These are phyloP conservation scores for Talaromyces rugulosus DNA, from an alignment of 2,329 filamentous ascomycete genomes.

Conservation along the genomic window DNA sequence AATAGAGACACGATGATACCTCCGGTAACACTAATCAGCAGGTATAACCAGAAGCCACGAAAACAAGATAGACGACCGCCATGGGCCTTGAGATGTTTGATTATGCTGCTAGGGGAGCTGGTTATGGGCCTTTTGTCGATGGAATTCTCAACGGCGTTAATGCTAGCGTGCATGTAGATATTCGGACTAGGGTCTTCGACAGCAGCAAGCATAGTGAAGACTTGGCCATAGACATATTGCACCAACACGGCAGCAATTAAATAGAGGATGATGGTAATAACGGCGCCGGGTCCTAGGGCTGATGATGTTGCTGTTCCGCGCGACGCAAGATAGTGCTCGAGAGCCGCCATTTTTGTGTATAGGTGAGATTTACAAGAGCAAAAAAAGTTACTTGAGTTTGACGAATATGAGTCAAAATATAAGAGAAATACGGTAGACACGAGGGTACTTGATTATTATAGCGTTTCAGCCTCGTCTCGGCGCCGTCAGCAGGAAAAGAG, in stretches of 20 bases:
- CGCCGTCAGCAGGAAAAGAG: not conserved
- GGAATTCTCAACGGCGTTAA: constrained; percentile 29
- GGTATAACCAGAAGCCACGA: constrained; percentile 59
- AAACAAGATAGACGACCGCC: constrained; percentile 64
- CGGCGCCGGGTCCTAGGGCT: not conserved
- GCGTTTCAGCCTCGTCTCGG: not conserved
- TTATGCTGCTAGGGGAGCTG: constrained; percentile 53
- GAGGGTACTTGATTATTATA: not conserved
- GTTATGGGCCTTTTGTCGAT: constrained; percentile 55
- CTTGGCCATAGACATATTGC: constrained; percentile 56
- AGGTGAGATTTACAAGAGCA: not conserved
- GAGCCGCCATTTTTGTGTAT: not conserved
- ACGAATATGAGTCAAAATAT: not conserved
- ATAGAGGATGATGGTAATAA: not conserved
- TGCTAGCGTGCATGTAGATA: constrained; percentile 46
- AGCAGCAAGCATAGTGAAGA: constrained; percentile 60
- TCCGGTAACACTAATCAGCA: constrained; percentile 46
- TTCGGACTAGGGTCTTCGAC: constrained; percentile 58
- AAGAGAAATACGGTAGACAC: not conserved
- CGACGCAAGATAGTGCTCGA: not conserved
- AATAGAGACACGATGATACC: constrained; percentile 39
- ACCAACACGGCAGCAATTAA: constrained; percentile 17
- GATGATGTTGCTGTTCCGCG: not conserved
- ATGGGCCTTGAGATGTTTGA: constrained; percentile 58
- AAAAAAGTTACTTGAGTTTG: not conserved